These are phyloP conservation scores for Fagus sylvatica DNA, from an alignment of 306 rosid species.

Conservation along the genomic window DNA sequence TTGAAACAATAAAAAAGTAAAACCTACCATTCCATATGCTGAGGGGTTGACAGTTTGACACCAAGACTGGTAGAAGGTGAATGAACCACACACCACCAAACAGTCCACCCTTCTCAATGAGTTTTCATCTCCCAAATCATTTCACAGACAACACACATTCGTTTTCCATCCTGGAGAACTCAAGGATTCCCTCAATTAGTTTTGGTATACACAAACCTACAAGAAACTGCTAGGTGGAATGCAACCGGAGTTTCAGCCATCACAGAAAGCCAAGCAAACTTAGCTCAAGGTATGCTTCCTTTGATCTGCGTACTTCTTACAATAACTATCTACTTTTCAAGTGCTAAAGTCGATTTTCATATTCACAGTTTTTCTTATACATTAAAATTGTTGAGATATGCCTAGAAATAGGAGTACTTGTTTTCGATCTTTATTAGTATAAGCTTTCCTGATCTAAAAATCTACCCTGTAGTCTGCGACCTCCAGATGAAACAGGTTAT, in stretches of 20 bases:
- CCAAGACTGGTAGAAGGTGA: background rate
- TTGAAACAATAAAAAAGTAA: background rate
- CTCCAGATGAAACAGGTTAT: no score
- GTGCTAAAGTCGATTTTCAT: no score
- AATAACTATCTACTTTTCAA: background rate
- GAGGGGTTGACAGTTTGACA: background rate
- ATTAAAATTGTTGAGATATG: no score
- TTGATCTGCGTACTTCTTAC: background rate
- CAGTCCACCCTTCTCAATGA: background rate
- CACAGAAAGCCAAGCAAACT: background rate
- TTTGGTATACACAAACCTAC: background rate
- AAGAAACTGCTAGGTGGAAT: background rate
- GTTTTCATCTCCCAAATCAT: no score
- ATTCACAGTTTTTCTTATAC: no score
- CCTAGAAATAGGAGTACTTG: no score
- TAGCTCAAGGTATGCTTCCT: background rate
- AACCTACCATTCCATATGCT: slow-evolving; percentile 6
- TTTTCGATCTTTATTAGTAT: no score
- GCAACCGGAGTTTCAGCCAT: background rate
- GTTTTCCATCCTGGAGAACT: background rate
- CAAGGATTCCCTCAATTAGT: background rate
- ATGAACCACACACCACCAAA: background rate
- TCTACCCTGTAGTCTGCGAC: no score
- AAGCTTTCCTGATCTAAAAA: no score
- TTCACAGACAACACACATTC: background rate